A percentile compares a stretch with the other conserved stretches of the same genome.
Conservation (phyloP, 2,329 filamentous ascomycete species). For the Ceratocystis lukuohia region DNA sequence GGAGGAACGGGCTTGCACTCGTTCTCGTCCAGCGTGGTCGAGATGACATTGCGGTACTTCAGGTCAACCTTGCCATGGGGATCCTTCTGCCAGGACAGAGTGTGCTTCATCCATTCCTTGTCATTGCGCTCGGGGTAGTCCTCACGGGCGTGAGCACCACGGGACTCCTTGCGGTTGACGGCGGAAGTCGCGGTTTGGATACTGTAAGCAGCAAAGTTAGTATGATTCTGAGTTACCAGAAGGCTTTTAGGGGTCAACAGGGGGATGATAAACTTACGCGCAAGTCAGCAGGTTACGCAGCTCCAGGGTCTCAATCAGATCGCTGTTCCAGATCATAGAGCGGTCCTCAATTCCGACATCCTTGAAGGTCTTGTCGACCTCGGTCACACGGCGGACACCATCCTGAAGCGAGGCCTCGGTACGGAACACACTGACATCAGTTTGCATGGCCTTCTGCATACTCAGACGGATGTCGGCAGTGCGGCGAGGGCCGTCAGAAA, state of each 20-base stretch:
- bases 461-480: constrained; percentile 77
- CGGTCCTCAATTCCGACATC: constrained; percentile 93
- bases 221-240: constrained; percentile 16
- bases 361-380: constrained; percentile 66
- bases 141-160: constrained; percentile 92
- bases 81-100: constrained; percentile 85
- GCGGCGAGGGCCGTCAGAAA: constrained; percentile 67
- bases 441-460: constrained; percentile 99
- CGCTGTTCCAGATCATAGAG: constrained; percentile 99
- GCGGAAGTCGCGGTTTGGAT: constrained; percentile 85
- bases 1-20: constrained; percentile 95
- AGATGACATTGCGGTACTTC: constrained; percentile 70
- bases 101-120: constrained; percentile 99
- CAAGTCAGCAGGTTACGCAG: constrained; percentile 91
- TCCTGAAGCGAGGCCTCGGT: constrained; percentile 88
- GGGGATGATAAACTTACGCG: constrained; percentile 53
- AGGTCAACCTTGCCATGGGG: constrained; percentile 80
- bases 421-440: constrained; percentile 91
- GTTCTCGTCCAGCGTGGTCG: constrained; percentile 75
- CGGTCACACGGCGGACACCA: constrained; percentile 75
- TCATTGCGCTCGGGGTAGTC: constrained; percentile 94
- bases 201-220: constrained; percentile 29
- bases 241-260: background rate
- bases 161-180: constrained; percentile 89
- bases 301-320: constrained; percentile 91